phyloP scores from a whole-genome alignment of 2,329 filamentous ascomycete genomes.

The Ceratocystis albifundus region DNA sequence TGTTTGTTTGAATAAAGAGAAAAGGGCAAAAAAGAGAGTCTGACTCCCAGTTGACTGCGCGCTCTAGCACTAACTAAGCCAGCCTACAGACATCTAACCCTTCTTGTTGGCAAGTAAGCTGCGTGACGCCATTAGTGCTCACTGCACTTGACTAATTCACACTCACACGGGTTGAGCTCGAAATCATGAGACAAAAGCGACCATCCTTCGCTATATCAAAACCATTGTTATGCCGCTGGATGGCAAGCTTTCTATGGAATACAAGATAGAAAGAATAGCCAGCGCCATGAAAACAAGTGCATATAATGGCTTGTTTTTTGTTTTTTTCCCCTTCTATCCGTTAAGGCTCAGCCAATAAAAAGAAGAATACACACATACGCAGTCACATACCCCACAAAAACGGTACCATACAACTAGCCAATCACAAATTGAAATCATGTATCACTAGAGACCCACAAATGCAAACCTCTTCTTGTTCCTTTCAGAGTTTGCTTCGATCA shows the following conservation, averaged over 20 bases:
- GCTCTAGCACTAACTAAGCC: no score
- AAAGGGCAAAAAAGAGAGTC: not conserved
- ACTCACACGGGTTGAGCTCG: not conserved
- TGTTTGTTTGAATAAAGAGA: not conserved
- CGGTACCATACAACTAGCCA: not conserved
- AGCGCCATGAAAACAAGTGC: no score
- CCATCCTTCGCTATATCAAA: no score
- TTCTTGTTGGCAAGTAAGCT: not conserved
- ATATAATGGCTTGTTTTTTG: no score
- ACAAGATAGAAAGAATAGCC: no score
- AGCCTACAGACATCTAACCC: not conserved
- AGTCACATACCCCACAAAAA: not conserved
- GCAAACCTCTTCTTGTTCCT: conserved; percentile 8
- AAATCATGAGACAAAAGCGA: no score
- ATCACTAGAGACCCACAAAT: not conserved
- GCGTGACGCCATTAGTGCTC: not conserved
- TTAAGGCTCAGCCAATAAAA: not conserved
- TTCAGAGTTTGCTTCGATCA: conserved; percentile 13
- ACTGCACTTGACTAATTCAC: not conserved
- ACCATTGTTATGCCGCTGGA: no score
- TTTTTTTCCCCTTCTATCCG: no score
- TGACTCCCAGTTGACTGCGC: not conserved
- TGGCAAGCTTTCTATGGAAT: no score
- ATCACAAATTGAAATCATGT: not conserved
- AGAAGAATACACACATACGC: not conserved